phyloP scores from a whole-genome alignment of 2,329 filamentous ascomycete species.

The Lomentospora prolificans region DNA sequence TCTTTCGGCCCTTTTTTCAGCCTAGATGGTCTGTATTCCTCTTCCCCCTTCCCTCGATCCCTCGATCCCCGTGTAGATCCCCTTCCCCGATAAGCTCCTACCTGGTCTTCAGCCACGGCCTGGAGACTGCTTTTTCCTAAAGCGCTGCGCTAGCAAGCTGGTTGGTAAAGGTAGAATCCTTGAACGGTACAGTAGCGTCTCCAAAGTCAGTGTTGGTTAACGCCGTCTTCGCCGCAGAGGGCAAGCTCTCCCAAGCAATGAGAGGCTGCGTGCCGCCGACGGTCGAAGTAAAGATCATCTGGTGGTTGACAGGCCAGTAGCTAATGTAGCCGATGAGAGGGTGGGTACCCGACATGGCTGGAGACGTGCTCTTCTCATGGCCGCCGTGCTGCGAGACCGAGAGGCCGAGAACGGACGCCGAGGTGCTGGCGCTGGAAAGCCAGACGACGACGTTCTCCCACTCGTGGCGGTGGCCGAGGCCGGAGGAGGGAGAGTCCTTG shows the following conservation, averaged over 20 bases:
- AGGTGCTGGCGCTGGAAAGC: constrained; percentile 18
- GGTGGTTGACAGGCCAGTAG: constrained; percentile 23
- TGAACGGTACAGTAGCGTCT: constrained; percentile 30
- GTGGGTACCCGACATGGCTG: constrained; percentile 13
- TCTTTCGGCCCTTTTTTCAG: too few relatives aligned
- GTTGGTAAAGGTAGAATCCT: constrained; percentile 19
- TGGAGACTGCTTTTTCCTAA: too few relatives aligned
- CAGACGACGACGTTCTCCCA: constrained; percentile 27
- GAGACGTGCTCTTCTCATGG: constrained; percentile 10
- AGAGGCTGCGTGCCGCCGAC: constrained; percentile 28
- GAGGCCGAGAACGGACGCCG: constrained; percentile 23
- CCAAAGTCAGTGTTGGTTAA: constrained; percentile 30
- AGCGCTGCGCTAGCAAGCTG: constrained; percentile 11
- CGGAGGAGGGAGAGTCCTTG: constrained; percentile 28
- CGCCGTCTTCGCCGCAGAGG: constrained; percentile 22
- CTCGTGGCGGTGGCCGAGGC: constrained; percentile 27
- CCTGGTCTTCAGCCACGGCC: too few relatives aligned
- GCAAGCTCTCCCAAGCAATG: constrained; percentile 33
- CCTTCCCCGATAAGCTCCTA: too few relatives aligned
- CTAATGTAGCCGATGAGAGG: constrained; percentile 24
- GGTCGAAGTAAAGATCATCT: constrained; percentile 23
- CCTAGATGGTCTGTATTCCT: too few relatives aligned
- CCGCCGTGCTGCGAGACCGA: constrained; percentile 27
- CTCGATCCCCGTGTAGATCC: too few relatives aligned
- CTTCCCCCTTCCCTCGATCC: too few relatives aligned